phyloP scores from a whole-genome alignment of 2,329 filamentous ascomycete species.

The Colletotrichum eremochloae region DNA sequence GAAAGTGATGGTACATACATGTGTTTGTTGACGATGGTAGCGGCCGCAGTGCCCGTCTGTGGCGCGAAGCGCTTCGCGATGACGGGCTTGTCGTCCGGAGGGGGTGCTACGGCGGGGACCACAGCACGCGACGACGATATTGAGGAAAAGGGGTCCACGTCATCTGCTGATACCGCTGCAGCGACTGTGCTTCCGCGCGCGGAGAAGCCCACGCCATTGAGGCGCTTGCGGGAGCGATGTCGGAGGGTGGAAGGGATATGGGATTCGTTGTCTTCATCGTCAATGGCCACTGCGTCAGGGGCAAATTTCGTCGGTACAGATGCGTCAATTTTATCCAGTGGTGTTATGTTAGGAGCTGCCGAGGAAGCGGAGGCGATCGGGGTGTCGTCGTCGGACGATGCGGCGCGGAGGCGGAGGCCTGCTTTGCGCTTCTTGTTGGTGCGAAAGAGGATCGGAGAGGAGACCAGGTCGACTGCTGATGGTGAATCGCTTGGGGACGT shows the following conservation, averaged over 20 bases:
- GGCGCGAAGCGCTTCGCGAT: conserved; percentile 72
- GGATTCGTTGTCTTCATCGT: conserved; percentile 32
- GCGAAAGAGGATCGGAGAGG: conserved; percentile 63
- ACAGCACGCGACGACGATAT: conserved; percentile 27
- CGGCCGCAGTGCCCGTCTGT: conserved; percentile 74
- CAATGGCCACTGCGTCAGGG: conserved; percentile 29
- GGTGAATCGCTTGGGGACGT: conserved; percentile 44
- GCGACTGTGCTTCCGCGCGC: conserved; percentile 44
- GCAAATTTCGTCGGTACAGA: conserved; percentile 28
- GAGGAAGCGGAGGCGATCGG: not conserved
- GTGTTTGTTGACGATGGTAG: conserved; percentile 78
- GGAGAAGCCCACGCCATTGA: conserved; percentile 70
- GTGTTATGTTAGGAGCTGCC: not conserved
- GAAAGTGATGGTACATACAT: conserved; percentile 72
- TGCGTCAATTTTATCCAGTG: not conserved
- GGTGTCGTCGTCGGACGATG: conserved; percentile 45
- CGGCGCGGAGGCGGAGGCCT: conserved; percentile 64
- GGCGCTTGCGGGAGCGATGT: conserved; percentile 62
- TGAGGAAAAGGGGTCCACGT: conserved; percentile 44
- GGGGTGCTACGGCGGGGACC: conserved; percentile 51
- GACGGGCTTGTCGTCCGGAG: conserved; percentile 44
- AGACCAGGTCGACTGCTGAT: conserved; percentile 27
- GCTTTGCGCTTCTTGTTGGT: conserved; percentile 71
- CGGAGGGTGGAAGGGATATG: conserved; percentile 49
- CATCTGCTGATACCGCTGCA: conserved; percentile 45